Base-by-base conservation (phyloP, 2,329 filamentous ascomycete species). In the Rhytidhysteron rufulum region DNA sequence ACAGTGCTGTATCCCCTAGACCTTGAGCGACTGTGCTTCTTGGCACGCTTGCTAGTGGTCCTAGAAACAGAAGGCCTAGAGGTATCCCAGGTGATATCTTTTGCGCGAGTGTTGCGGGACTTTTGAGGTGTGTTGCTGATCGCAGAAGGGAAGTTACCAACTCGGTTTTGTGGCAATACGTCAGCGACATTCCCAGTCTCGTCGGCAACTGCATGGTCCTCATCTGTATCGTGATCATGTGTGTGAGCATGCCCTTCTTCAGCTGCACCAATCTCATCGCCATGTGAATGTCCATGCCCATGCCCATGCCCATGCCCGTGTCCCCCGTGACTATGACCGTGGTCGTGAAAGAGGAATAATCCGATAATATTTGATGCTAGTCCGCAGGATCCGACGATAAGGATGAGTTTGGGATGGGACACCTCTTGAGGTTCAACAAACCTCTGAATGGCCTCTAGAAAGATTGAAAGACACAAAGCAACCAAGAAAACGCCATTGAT, bases 401-500 rank as follows among this genome's bases (percentile, higher is more conserved):
- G 80, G 50, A 98, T 89, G 27, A 98, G 76, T 54, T 85, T 78
- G 2, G 93, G 90, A 57, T 95, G 88, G 37, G 75, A 75, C 58
- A 98, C 90, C 61, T 86, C 82, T 56, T 91, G 90, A 6, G 90
- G 89, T 57, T 97, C 88, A 59, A 97, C 78, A 53, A 98, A 86
- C 58, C 93, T 85, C 56, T 90, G 88, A 45, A 96, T 79, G 13
- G 93, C 93, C 68, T 98, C 93, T 55, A 98, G 82, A 58, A 97
- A 86, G 66, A 98, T 98, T 37, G 91, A 94, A 41, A 98, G 76
- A 70, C 93, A 98, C 7, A 98, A 79, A 6, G 93, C 93, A 59
- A 98, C 93, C 32, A 98, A 77, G 72, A 98, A 98, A 33, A 97
- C 91, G 51, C 93, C 93, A 58, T 98, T 98, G 69, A 97, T 88